Evolutionary conservation across 768 basidiomycete species (phyloP), one percentile per base, ranked within the genome.

Genomic region (Calocybe indica): DNA sequence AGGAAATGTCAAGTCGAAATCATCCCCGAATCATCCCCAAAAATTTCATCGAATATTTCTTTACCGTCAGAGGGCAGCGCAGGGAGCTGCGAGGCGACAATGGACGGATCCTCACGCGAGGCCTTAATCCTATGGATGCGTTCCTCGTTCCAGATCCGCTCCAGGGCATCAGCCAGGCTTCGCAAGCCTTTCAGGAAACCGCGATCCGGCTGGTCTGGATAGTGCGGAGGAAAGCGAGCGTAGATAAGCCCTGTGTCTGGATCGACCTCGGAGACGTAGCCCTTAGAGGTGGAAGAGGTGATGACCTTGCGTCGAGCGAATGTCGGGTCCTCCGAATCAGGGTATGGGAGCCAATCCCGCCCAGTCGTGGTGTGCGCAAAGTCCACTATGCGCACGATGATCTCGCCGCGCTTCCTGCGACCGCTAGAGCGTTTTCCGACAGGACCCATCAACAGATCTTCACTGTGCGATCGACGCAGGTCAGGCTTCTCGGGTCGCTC

Each of bases 311-410:
- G 67, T 22, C 22, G 22, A 22, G 22, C 22, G 22, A 22, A 22
- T 4, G 22, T 4, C 22, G 22, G 22, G 49, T 70, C 72, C 33
- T 69, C 62, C 14, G 72, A 64, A 3, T 75, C 66, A 1, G 83
- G 78, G 59, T 78, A 76, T 8, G 84, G 76, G 37, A 88, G 65
- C 80, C 91, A 98, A 65, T 99, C 96, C 15, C 76, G 76, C 9
- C 96, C 96, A 1, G 94, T 97, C 7, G 93, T 97, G 44, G 96
- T 97, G 61, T 97, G 95, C 9, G 95, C 96, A 68, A 99, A 99
- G 67, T 99, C 96, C 47, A 99, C 96, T 44, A 99, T 83, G 33
- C 94, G 91, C 52, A 99, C 88, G 60, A 90, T 92, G 50, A 98
- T 80, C 62, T 96, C 95, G 31, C 96, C 96, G 15, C 90, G 73